Conservation (phyloP, 2,329 filamentous ascomycete species). For the Pestalotiopsis sp. region DNA sequence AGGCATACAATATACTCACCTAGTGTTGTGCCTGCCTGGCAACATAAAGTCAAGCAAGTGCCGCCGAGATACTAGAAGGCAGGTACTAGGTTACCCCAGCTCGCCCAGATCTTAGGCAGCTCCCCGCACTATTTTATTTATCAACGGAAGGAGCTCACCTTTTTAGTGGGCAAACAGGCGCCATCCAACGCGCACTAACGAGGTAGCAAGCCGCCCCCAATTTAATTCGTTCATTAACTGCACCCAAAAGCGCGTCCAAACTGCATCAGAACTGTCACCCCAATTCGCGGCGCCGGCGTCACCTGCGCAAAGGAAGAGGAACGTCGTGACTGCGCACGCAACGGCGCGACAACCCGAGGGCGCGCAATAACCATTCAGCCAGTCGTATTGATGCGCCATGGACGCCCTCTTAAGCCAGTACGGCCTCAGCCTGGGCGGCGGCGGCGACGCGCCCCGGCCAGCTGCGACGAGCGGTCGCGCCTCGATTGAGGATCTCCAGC, state of each 20-base stretch:
- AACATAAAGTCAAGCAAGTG: too few species aligned
- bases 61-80: not conserved
- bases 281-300: not conserved
- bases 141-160: not conserved
- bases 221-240: not conserved
- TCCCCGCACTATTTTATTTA: not conserved
- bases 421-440: slow-evolving; percentile 1
- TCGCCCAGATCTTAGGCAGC: not conserved
- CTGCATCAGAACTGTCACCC: not conserved
- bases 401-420: slow-evolving; percentile 25
- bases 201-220: not conserved
- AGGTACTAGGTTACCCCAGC: not conserved
- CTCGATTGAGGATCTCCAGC: slow-evolving; percentile 47
- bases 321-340: not conserved
- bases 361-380: not conserved
- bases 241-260: not conserved
- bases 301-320: not conserved
- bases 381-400: slow-evolving; percentile 17
- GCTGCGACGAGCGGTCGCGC: slow-evolving; percentile 29
- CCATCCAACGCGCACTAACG: too few species aligned
- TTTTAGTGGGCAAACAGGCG: not conserved
- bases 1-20: too few species aligned
- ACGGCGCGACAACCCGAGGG: not conserved
- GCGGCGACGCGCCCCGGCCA: slow-evolving; percentile 25
- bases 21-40: too few species aligned